Base-by-base conservation (phyloP, 345 rosid genomes). In the Xanthoceras sorbifolium region DNA sequence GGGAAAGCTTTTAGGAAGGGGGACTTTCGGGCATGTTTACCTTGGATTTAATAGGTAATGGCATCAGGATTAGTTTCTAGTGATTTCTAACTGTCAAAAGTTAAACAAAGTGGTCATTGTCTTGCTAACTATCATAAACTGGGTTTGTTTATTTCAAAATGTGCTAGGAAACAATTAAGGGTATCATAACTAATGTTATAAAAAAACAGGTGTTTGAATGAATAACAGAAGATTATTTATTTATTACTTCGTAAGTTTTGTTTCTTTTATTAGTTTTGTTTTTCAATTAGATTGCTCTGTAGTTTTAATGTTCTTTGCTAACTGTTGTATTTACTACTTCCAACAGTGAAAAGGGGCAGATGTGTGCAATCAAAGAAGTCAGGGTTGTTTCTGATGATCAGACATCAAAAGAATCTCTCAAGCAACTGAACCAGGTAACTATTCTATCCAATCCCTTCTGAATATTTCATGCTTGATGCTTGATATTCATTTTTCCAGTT, bases 321-420 rank as follows among this genome's bases (percentile, higher is more conserved):
- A 82, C 62, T 55, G 23, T 69, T 67, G 34, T 76, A 36, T 69
- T 78, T 40, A 36, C 68, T 32, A 75, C 61, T 78, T 75, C 69
- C 69, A 63, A 79, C 82, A 96, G 99, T 84, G 93, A 87, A 77
- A 90, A 89, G 66, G 98, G 99, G 71, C 89, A 91, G 68, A 90
- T 96, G 92, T 96, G 98, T 83, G 99, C 99, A 8, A 93, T 96
- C 78, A 96, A 96, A 82, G 99, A 96, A 90, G 99, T 93, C 73
- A 87, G 71, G 79, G 90, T 92, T 81, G 86, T 89, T 82, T 84
- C 88, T 14, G 99, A 96, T 76, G 98, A 96, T 80, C 89, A 83
- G 82, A 73, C 90, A 28, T 93, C 93, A 40, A 96, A 82, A 84
- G 99, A 96, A 85, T 77, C 93, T 85, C 89, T 91, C 72, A 96